Evolutionary conservation across 345 rosid genomes (phyloP).

Genomic region (Jatropha curcas): DNA sequence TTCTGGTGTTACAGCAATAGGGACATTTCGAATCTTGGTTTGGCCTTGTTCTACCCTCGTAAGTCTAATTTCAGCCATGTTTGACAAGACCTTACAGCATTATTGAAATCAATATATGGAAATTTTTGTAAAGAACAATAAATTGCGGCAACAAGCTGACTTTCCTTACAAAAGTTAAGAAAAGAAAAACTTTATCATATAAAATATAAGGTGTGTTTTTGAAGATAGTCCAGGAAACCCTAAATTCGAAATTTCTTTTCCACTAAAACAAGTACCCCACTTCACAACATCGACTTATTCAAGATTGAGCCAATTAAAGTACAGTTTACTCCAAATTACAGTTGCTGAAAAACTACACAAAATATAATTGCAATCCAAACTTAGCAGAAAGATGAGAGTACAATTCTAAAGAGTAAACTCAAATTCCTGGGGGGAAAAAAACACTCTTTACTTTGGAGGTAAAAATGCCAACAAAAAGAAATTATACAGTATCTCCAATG

Average conservation of each 20-base stretch:
- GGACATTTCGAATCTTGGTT: conserved; percentile 82
- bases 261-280: neutral
- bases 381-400: conserved; percentile 2
- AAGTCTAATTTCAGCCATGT: conserved; percentile 86
- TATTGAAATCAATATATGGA: conserved; percentile 22
- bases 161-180: neutral
- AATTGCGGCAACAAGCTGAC: conserved; percentile 9
- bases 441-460: neutral
- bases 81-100: conserved; percentile 32
- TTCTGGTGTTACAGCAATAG: conserved; percentile 96
- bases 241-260: neutral
- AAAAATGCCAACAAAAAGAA: conserved; percentile 7
- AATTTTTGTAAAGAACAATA: conserved; percentile 4
- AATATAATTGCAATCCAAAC: neutral
- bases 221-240: neutral
- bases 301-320: conserved; percentile 2
- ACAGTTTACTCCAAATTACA: neutral
- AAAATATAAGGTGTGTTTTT: neutral
- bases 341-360: neutral
- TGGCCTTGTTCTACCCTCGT: conserved; percentile 73
- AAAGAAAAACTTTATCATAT: neutral
- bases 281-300: neutral
- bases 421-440: neutral
- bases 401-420: neutral
- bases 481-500: neutral